Evolutionary conservation across 148 eudicot genomes (phyloP).

Genomic region (Persicaria tinctoria): DNA sequence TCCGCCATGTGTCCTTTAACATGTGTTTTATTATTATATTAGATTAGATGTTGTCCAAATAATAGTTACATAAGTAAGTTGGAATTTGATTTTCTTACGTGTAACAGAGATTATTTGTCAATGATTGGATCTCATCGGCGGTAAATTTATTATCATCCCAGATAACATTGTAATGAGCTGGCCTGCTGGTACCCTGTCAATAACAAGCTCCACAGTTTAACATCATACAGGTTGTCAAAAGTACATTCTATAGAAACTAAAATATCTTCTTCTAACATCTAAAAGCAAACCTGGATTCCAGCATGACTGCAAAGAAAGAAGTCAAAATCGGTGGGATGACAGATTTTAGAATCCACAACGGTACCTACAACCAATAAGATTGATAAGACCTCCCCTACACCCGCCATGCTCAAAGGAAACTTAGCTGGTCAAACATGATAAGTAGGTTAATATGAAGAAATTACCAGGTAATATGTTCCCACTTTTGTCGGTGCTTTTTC

Average conservation of each 20-base stretch:
- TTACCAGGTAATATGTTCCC: constrained; percentile 87
- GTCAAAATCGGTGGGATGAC: constrained; percentile 85
- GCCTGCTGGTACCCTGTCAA: constrained; percentile 69
- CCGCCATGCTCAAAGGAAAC: neutral
- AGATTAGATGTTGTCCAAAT: neutral
- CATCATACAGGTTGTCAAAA: neutral
- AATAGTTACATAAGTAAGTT: neutral
- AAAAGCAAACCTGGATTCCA: constrained; percentile 61
- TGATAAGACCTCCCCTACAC: neutral
- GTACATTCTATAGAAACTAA: neutral
- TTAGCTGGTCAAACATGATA: neutral
- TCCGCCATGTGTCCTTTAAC: too few relatives aligned
- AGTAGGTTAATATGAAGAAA: neutral
- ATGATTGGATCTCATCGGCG: constrained; percentile 73
- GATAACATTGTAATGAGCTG: constrained; percentile 84
- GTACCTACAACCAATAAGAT: constrained; percentile 37
- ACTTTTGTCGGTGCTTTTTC: constrained; percentile 58
- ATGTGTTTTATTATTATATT: too few relatives aligned
- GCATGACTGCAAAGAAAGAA: constrained; percentile 79
- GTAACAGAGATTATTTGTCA: constrained; percentile 77
- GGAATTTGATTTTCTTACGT: constrained; percentile 35
- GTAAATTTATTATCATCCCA: constrained; percentile 78
- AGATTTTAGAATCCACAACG: constrained; percentile 67
- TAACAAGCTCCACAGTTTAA: neutral
- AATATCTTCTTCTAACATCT: neutral